Base-by-base conservation (phyloP, 352 stramenopile species). In the Phytophthora crassamura region DNA sequence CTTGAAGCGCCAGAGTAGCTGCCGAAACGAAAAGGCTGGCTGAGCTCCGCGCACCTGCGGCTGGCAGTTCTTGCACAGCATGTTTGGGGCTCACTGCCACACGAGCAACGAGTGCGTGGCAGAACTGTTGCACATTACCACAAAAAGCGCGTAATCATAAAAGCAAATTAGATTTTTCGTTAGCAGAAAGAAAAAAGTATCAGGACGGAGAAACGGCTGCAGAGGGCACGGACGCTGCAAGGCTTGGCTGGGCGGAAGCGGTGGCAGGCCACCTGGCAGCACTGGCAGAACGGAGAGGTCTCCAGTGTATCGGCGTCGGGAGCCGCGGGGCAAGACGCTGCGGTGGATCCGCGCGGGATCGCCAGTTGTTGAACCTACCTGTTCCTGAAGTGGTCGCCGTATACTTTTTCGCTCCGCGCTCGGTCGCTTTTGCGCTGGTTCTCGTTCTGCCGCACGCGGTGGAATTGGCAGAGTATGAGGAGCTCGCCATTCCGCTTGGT, bases 1-100 rank as follows among this genome's bases (percentile, higher is more conserved):
- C 52, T 86, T 81, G n/a, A 83, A 62, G 25, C 59, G 64, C 77
- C 77, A 83, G 11, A 86, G 51, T 2, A 86, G 50, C 59, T 83
- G 62, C 6, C 76, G 71, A 54, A 85, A 70, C 9, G 70, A 82
- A 43, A 82, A 85, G 3, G 68, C 15, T 12, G 71, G 70, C 45
- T 82, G 61, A 7, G 70, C 60, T 1, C 70, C 69, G 33, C 73
- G 66, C 22, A 82, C 58, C 58, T 82, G 66, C 3, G 74, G 71
- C 64, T 81, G 76, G 47, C 76, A 85, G 48, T 56, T 64, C 46
- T 78, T 82, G 51, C 76, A 84, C 20, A 75, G 47, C 28, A 74
- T 65, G 15, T n/a, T n/a, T 68, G 59, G 8, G 58, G 39, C 30
- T 76, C 67, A 3, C 12, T 65, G 2, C 67, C 67, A 59, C 74